Conservation (phyloP, 2,329 filamentous ascomycete genomes). For the Alternaria sp. region DNA sequence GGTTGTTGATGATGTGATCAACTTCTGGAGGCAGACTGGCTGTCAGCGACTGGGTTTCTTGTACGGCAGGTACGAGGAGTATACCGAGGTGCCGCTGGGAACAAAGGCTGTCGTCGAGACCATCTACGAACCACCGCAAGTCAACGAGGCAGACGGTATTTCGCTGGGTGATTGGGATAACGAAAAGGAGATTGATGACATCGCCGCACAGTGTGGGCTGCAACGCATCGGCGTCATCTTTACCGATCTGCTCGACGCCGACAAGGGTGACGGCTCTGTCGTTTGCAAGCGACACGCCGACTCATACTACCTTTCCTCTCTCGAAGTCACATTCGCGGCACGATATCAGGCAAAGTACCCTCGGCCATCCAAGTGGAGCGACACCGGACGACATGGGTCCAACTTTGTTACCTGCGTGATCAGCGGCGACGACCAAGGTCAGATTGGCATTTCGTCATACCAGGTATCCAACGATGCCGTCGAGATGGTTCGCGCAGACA, state of each 20-base stretch:
- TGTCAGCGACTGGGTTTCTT: slow-evolving; percentile 86
- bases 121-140: slow-evolving; percentile 94
- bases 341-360: slow-evolving; percentile 88
- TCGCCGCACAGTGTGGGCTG: slow-evolving; percentile 83
- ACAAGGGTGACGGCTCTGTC: slow-evolving; percentile 82
- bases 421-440: slow-evolving; percentile 87
- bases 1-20: slow-evolving; percentile 87
- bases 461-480: slow-evolving; percentile 95
- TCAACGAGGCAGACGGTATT: slow-evolving; percentile 87
- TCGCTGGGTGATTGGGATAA: slow-evolving; percentile 86
- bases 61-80: slow-evolving; percentile 90
- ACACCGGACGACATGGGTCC: slow-evolving; percentile 90
- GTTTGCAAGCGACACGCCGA: slow-evolving; percentile 95
- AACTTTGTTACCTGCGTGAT: slow-evolving; percentile 97
- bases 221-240: slow-evolving; percentile 92
- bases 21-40: slow-evolving; percentile 89
- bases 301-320: slow-evolving; percentile 91
- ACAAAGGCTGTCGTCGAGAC: slow-evolving; percentile 96
- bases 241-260: slow-evolving; percentile 87
- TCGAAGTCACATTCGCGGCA: slow-evolving; percentile 89
- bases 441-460: slow-evolving; percentile 89
- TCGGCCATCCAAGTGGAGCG: slow-evolving; percentile 94
- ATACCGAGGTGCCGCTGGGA: slow-evolving; percentile 89
- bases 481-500: slow-evolving; percentile 95
- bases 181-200: slow-evolving; percentile 79